These are phyloP conservation scores for Prunus yedoensis DNA, from an alignment of 331 rosid species.

Conservation along the genomic window DNA sequence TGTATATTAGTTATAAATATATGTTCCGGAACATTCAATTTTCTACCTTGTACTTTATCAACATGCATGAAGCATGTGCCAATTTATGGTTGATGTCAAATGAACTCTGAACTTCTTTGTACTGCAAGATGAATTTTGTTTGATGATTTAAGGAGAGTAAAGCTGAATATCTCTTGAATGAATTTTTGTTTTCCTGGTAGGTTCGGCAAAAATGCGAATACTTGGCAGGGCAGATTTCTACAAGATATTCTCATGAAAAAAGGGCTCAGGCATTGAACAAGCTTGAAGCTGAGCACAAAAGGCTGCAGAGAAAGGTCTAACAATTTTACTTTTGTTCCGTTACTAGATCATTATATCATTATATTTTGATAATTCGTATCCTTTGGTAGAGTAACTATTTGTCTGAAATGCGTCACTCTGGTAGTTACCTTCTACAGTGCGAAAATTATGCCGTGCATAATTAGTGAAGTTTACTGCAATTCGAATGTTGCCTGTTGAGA, in stretches of 20 bases:
- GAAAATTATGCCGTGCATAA: not conserved
- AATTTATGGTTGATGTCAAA: not conserved
- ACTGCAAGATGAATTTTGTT: not conserved
- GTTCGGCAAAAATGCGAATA: slow-evolving; percentile 74
- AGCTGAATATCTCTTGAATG: not conserved
- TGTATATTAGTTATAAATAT: not conserved
- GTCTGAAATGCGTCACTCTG: not conserved
- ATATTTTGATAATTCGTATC: not conserved
- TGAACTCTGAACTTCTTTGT: not conserved
- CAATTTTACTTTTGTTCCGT: not conserved
- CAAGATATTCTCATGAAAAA: slow-evolving; percentile 54
- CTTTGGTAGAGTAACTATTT: not conserved
- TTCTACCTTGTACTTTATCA: not conserved
- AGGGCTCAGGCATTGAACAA: slow-evolving; percentile 43
- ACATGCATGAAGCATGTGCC: not conserved
- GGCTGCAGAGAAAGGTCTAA: slow-evolving; percentile 66
- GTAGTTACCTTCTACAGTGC: not conserved
- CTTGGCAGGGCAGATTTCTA: slow-evolving; percentile 57
- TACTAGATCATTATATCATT: not conserved
- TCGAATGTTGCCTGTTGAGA: not conserved
- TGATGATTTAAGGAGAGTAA: not conserved
- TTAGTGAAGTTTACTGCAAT: not conserved
- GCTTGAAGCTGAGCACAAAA: slow-evolving; percentile 45
- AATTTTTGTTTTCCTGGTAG: slow-evolving; percentile 34
- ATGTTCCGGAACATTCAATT: not conserved